Base-by-base conservation (phyloP, 2,329 filamentous ascomycete species). In the Fusarium tricinctum region DNA sequence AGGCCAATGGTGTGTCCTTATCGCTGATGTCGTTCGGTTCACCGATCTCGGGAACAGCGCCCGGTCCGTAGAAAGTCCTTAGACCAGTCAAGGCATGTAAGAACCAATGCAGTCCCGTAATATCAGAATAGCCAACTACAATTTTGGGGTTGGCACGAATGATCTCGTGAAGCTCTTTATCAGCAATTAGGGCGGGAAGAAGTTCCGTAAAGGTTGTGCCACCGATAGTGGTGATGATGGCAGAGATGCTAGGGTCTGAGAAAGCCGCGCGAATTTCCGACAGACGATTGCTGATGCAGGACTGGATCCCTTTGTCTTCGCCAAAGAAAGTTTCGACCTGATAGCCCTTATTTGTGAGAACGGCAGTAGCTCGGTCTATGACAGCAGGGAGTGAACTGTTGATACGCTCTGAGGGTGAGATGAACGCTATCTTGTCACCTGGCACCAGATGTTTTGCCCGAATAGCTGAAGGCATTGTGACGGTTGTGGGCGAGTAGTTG, bases 11-110 rank as follows among this genome's bases (percentile, higher is more conserved):
- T 3, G 75, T 75, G 4, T 60, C 50, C 14, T 75, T 71, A 15
- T 76, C 69, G 4, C 71, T 63, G 8, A 59, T 35, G 0, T 73
- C 63, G 12, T 51, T 64, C 2, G 68, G 47, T 32, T 77, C 78
- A 30, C 79, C 79, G 1, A 82, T 78, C 61, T 83, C 80, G 2
- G 79, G 72, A 46, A 82, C 75, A 3, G 77, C 70, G 5, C 78
- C 75, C 4, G 81, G 81, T 0, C 81, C 81, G 69, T 83, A 83
- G 52, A 82, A 83, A 6, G 81, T 82, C 40, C 80, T 78, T 35
- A 83, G 70, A 1, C 81, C 81, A 1, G 78, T 74, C 13, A 74
- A 26, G 2, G 76, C 76, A 60, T 79, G 62, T 33, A 83, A 69
- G 48, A 79, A 78, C 81, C 81, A 83, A 70, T 83, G 81, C 35